Conservation (phyloP, 139 green algal genomes). For the Coelastrella sp. region DNA sequence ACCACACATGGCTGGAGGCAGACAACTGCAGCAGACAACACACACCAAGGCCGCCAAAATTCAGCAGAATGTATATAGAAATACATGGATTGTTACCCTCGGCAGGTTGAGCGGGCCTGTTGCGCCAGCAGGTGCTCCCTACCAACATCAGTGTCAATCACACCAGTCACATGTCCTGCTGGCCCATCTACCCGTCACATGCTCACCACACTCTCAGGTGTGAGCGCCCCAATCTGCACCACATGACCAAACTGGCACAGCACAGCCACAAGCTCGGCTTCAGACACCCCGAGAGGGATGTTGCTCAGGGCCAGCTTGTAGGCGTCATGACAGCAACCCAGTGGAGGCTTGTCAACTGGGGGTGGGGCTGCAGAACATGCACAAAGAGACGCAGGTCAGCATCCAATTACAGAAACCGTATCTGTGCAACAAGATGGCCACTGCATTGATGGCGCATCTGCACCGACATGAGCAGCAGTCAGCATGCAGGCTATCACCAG, state of each 20-base stretch:
- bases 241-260: slow-evolving; percentile 38
- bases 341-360: not conserved
- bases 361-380: not conserved
- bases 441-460: not conserved
- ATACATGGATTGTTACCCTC: too few relatives aligned
- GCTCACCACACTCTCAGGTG: slow-evolving; percentile 1
- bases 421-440: not conserved
- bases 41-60: not conserved
- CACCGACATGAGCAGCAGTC: too few relatives aligned
- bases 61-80: not conserved
- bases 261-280: not conserved
- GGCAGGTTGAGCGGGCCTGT: too few relatives aligned
- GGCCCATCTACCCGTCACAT: not conserved
- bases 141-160: too few relatives aligned
- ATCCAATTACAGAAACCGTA: not conserved
- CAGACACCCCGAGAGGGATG: not conserved
- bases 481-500: too few relatives aligned
- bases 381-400: too few relatives aligned
- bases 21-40: not conserved
- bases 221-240: slow-evolving; percentile 1
- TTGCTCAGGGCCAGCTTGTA: slow-evolving; percentile 45
- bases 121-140: not conserved
- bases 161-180: not conserved
- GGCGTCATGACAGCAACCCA: slow-evolving; percentile 15
- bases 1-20: slow-evolving; percentile 23